Base-by-base conservation (phyloP, 805 yeast genomes). In the Priceomyces haplophilus region DNA sequence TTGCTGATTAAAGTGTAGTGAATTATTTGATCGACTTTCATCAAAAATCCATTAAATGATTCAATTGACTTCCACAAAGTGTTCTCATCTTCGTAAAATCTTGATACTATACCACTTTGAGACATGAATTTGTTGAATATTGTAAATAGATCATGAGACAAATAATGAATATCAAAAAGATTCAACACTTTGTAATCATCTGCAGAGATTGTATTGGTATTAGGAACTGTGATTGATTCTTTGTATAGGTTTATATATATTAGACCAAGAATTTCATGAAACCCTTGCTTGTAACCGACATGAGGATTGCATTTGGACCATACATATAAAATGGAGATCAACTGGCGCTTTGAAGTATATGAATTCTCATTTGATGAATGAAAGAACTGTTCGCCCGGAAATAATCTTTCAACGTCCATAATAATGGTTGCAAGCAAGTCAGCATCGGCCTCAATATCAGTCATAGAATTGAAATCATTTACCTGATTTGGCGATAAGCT, bases 251-350 rank as follows among this genome's bases (percentile, higher is more conserved):
- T 65, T 15, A 72, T 59, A 51, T 64, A 76, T 6, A 78, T 61
- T 41, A 77, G 52, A 1, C 82, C 83, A 40, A 72, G 57, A 3
- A 78, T 58, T 52, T 78, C 83, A 57, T 78, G 83, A 38, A 76
- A 54, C 1, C 83, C 83, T 53, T 78, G 83, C 47, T 69, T 72
- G 47, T 74, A 74, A n/a, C 78, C 74, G 23, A 76, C 58, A 6
- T 54, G 63, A 1, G 75, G 69, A 42, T 72, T 68, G 48, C 75
- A 67, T 55, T 73, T 75, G 44, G 78, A 63, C 79, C 80, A 76
- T 3, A 71, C 57, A 53, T 61, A 78, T 7, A 78, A 55, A 2
- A 76, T 54, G 45, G 72, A 72, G 23, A 75, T 65, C 20, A 78
- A 49, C 37, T 56, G 61, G 13, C 49, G 46, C 41, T 64, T 67